Evolutionary conservation across 805 yeast genomes (phyloP), one percentile per base, ranked within the genome.

Genomic region (Pichia pseudocactophila): DNA sequence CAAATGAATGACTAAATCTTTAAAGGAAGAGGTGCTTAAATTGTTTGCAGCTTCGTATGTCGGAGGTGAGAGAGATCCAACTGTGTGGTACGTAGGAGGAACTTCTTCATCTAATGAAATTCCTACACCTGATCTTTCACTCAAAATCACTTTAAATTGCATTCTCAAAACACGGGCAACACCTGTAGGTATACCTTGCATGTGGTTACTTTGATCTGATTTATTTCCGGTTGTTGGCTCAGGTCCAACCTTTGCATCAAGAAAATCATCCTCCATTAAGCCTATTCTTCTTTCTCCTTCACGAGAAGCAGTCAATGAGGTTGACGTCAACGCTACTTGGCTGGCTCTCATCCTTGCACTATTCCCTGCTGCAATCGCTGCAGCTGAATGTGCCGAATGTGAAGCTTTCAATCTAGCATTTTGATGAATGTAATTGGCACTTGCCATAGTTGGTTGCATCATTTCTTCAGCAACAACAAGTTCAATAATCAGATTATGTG

Each of bases 101-200:
- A 94, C 97, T 62, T 92, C 98, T 57, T 90, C 97, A 62, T 90
- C 97, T 97, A 98, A 92, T 0, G 97, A 83, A 26, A 92, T 86
- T 4, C 98, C 98, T 34, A 92, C 69, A 0, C 99, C 99, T 0
- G 95, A 82, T 46, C 97, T 70, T 58, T 89, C 97, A 2, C 95
- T 83, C 18, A 92, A 63, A 3, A 69, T 68, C n/a, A 90, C 54
- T 50, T 82, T 81, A 64, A 92, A 90, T 61, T 89, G 96, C 97
- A 92, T 92, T 50, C 97, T 68, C 46, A 92, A 67, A 2, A 92
- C 95, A 38, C 98, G 69, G 0, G 98, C 98, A 4, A 95, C 85
- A 13, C 98, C 98, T 0, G 97, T 92, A 2, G 94, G 89, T 0
- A 82, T 75, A 37, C 89, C 88, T 15, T 75, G 68, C 12, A 58